Evolutionary conservation across 2,329 filamentous ascomycete genomes (phyloP).

Genomic region (Cylindrodendrum hubeiense): DNA sequence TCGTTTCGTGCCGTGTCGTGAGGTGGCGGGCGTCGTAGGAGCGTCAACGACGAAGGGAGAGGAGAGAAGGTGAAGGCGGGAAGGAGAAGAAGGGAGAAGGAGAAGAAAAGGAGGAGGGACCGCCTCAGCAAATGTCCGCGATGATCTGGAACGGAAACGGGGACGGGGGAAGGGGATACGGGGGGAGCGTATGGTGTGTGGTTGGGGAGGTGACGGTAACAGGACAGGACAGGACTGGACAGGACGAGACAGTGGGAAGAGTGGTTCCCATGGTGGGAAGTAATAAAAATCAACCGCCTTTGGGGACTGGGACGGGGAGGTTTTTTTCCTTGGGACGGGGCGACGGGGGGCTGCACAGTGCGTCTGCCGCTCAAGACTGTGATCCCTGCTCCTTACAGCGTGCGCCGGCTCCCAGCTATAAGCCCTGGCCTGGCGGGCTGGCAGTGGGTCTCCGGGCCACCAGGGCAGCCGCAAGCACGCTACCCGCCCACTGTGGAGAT

Average conservation of each 20-base stretch:
- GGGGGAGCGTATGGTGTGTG: constrained; percentile 33
- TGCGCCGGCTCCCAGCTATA: not conserved
- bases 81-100: constrained; percentile 32
- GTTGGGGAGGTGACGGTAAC: constrained; percentile 20
- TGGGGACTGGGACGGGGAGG: constrained; percentile 33
- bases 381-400: constrained; percentile 7
- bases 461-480: constrained; percentile 10
- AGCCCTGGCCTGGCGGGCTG: constrained; percentile 19
- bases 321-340: constrained; percentile 30
- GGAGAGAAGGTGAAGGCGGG: constrained; percentile 30
- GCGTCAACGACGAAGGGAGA: constrained; percentile 22
- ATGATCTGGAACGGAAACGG: constrained; percentile 44
- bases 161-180: constrained; percentile 43
- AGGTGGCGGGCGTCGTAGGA: constrained; percentile 8
- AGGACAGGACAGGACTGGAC: constrained; percentile 10
- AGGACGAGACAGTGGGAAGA: constrained; percentile 20
- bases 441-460: constrained; percentile 2
- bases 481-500: constrained; percentile 20
- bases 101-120: constrained; percentile 28
- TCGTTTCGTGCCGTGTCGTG: constrained; percentile 20
- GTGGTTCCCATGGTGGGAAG: constrained; percentile 42
- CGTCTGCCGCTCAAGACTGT: constrained; percentile 6
- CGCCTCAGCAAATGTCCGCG: constrained; percentile 38
- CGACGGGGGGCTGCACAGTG: constrained; percentile 9
- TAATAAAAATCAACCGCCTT: constrained; percentile 21